Percentiles rank a stretch among this genome's conserved stretches.
Conservation (phyloP, 768 basidiomycete species). For the Tylopilus sp. region DNA sequence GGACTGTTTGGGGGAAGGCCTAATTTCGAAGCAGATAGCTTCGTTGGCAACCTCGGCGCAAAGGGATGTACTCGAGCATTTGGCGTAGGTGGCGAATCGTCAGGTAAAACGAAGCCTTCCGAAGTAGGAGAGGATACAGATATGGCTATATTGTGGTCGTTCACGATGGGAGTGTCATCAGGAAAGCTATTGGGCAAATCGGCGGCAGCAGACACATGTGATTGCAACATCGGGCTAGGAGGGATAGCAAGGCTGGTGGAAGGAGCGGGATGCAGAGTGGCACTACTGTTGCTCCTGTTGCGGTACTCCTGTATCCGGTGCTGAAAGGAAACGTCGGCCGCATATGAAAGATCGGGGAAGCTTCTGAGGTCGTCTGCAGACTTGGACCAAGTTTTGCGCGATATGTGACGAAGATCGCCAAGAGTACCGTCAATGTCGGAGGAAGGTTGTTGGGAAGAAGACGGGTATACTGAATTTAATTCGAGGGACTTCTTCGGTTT, state of each 20-base stretch:
- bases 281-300: slow-evolving; percentile 53
- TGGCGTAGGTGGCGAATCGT: slow-evolving; percentile 39
- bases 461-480: slow-evolving; percentile 31
- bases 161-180: slow-evolving; percentile 12
- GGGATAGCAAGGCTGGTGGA: slow-evolving; percentile 23
- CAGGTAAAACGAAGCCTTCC: slow-evolving; percentile 32
- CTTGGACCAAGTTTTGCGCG: slow-evolving; percentile 72
- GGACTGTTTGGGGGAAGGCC: slow-evolving; percentile 47
- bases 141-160: slow-evolving; percentile 41
- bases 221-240: slow-evolving; percentile 36
- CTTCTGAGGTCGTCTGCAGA: slow-evolving; percentile 77
- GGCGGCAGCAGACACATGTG: slow-evolving; percentile 38
- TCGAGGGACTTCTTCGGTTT: slow-evolving; percentile 45
- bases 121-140: slow-evolving; percentile 45
- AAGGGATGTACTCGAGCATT: slow-evolving; percentile 69
- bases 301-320: slow-evolving; percentile 66
- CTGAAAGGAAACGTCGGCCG: slow-evolving; percentile 51
- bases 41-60: slow-evolving; percentile 68
- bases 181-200: slow-evolving; percentile 20
- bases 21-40: slow-evolving; percentile 54
- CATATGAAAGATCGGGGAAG: slow-evolving; percentile 35
- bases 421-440: slow-evolving; percentile 36
- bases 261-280: slow-evolving; percentile 43
- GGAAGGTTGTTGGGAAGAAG: slow-evolving; percentile 31
- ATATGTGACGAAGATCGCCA: slow-evolving; percentile 68